A percentile compares a stretch with the other conserved stretches of the same genome.
Conservation (phyloP, 768 basidiomycete genomes). For the Trametes punicea region DNA sequence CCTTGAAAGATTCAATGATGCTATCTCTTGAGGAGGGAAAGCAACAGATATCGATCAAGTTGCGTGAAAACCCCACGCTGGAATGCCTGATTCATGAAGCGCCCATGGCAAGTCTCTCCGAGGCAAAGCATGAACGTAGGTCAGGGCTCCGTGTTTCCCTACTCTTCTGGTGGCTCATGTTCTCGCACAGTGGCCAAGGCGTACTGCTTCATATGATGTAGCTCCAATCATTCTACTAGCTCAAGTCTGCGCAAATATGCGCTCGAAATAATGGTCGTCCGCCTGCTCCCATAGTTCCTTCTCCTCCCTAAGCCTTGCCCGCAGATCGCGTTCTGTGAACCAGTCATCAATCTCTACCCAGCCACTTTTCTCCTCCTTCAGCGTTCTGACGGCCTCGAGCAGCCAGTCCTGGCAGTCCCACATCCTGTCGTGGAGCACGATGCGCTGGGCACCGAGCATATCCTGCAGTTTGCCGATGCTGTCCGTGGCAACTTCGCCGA, state of each 20-base stretch:
- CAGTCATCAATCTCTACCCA: not conserved
- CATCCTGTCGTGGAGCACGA: not conserved
- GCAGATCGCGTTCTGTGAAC: not conserved
- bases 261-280: slow-evolving; percentile 1
- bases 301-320: slow-evolving; percentile 4
- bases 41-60: no score
- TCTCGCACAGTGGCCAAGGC: no score
- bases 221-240: no score
- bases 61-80: no score
- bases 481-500: not conserved
- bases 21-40: no score
- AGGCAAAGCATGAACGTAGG: no score
- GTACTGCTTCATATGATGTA: no score
- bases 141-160: no score
- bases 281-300: slow-evolving; percentile 2
- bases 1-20: no score
- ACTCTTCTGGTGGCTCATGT: no score
- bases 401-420: slow-evolving; percentile 10
- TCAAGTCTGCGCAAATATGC: not conserved
- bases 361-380: not conserved
- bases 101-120: no score
- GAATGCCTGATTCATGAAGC: no score
- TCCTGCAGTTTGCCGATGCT: not conserved
- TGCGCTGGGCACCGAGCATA: not conserved
- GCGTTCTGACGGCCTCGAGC: not conserved